These are phyloP conservation scores for Globisporangium takayamanum DNA, from an alignment of 352 stramenopile genomes.

Conservation along the genomic window DNA sequence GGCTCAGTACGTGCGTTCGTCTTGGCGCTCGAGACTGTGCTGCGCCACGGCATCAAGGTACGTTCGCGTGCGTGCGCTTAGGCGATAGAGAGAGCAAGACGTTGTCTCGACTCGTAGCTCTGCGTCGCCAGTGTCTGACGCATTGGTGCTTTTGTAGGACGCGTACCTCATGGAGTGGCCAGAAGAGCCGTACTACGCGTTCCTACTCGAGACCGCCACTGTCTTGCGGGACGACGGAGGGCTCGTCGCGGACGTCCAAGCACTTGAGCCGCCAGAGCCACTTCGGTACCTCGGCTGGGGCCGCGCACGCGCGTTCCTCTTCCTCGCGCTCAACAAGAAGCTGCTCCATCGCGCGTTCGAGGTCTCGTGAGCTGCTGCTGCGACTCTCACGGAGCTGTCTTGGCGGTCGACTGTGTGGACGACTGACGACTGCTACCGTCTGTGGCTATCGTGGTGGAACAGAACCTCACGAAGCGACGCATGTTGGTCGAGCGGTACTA, in stretches of 20 bases:
- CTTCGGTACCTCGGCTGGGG: constrained; percentile 60
- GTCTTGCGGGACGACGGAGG: constrained; percentile 67
- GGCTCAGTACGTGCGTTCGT: constrained; percentile 53
- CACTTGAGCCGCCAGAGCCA: constrained; percentile 22
- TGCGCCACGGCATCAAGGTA: constrained; percentile 66
- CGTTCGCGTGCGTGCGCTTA: neutral
- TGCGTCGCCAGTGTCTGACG: neutral
- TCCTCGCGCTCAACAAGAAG: constrained; percentile 65
- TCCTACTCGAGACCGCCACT: constrained; percentile 47
- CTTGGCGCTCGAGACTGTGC: constrained; percentile 52
- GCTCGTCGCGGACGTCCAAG: constrained; percentile 48
- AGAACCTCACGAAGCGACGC: constrained; percentile 70
- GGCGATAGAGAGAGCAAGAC: neutral
- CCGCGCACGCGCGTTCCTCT: constrained; percentile 51
- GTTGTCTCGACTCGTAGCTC: too few relatives aligned
- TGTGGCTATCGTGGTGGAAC: neutral
- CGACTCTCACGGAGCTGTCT: neutral
- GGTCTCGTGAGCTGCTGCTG: neutral
- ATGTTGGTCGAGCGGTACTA: constrained; percentile 60
- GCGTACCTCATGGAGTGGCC: constrained; percentile 41
- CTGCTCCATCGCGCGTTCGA: constrained; percentile 73
- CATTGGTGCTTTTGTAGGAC: constrained; percentile 19
- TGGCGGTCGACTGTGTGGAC: neutral
- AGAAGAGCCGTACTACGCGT: constrained; percentile 68
- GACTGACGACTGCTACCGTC: neutral